Evolutionary conservation across 2,329 filamentous ascomycete species (phyloP).

Genomic region (Fusarium torulosum): DNA sequence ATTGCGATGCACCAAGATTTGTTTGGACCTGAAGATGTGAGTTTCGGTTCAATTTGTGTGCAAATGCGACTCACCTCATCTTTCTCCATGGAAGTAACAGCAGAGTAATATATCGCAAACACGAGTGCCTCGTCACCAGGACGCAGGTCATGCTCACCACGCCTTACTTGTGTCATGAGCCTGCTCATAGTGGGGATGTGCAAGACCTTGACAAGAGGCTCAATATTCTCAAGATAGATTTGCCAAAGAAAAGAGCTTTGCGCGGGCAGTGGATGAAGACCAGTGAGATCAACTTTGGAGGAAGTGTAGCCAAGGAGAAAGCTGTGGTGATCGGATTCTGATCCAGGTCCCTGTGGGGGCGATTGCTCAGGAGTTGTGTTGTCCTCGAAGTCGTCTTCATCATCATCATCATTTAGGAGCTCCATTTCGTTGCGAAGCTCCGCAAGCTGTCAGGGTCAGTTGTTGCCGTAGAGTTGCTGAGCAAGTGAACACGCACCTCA

Average conservation of each 20-base stretch:
- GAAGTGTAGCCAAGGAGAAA: constrained; percentile 40
- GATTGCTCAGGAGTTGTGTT: constrained; percentile 39
- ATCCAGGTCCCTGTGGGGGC: constrained; percentile 18
- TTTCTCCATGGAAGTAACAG: constrained; percentile 26
- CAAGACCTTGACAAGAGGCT: constrained; percentile 37
- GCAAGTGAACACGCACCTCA: constrained; percentile 63
- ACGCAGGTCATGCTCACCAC: constrained; percentile 30
- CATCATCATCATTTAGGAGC: constrained; percentile 29
- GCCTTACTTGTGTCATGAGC: constrained; percentile 34
- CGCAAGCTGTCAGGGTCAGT: constrained; percentile 28
- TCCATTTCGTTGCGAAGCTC: constrained; percentile 38
- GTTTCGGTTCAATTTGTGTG: not conserved
- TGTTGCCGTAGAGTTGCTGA: no score
- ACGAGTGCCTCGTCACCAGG: constrained; percentile 37
- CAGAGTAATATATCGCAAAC: constrained; percentile 40
- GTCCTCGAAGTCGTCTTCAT: constrained; percentile 22
- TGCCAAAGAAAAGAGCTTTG: constrained; percentile 36
- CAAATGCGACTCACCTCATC: constrained; percentile 20
- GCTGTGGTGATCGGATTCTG: constrained; percentile 32
- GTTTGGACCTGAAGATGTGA: constrained; percentile 27
- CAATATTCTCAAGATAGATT: constrained; percentile 39
- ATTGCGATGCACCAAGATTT: constrained; percentile 32
- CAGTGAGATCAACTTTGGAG: constrained; percentile 24
- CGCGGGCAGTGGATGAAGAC: constrained; percentile 34
- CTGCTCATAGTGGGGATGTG: constrained; percentile 39